Evolutionary conservation across 176 grass and related monocot genomes (phyloP), one percentile per base, ranked within the genome.

Genomic region (Cocos nucifera): DNA sequence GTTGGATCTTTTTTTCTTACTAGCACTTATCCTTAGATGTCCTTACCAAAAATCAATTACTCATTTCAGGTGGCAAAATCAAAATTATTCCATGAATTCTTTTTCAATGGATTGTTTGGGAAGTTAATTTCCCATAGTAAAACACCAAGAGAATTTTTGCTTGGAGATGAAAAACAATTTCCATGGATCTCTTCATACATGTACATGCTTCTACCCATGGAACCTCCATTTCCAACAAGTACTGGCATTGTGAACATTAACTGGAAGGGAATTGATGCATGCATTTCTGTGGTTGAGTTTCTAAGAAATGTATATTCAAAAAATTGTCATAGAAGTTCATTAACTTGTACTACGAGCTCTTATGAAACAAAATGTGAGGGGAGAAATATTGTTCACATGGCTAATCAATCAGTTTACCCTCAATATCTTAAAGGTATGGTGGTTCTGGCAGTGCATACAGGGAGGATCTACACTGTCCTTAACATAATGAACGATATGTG

Each of bases 381-480:
- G 19, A 19, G 19, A 19, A 18, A 15, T 9, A 64, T 64, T 17
- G 16, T 64, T 22, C 39, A 64, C 8, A 15, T 64, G 62, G 32
- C 62, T 50, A 64, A 64, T 50, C 15, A 64, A 64, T 6, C 62
- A 50, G 4, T 50, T 50, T 3, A 64, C 15, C 17, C 22, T 64
- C 18, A 50, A 20, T 20, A 22, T 12, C 39, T 51, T 0, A 64
- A 24, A 64, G 17, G 24, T 64, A 22, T 20, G 5, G 62, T 64
- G 15, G 62, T 64, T 24, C 22, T 64, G 32, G 18, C 62, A 30
- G 6, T 64, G 22, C 62, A 64, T 50, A 64, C 18, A 22, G 62
- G 62, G 44, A 64, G 44, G 35, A 64, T 64, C 12, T 64, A 64
- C 22, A 24, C 62, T 64, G 62, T 64, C 22, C 62, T 64, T 64